Percentiles rank a stretch among this genome's conserved stretches.
Conservation (phyloP, 2,329 filamentous ascomycete species). For the Talaromyces sp. region DNA sequence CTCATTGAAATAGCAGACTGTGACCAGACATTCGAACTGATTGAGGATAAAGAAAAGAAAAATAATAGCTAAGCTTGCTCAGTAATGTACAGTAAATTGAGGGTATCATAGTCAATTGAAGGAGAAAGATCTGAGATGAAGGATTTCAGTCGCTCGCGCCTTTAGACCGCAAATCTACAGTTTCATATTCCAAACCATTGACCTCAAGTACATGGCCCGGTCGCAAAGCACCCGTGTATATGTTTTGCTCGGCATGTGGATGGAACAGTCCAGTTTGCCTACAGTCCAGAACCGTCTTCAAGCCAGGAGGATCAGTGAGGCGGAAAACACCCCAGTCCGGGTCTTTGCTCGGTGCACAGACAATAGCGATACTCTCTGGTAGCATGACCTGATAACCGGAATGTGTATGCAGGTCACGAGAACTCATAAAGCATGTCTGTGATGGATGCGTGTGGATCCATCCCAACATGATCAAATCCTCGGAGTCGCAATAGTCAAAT, state of each 20-base stretch:
- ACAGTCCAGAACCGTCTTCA: slow-evolving; percentile 82
- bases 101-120: slow-evolving; percentile 15
- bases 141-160: slow-evolving; percentile 10
- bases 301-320: slow-evolving; percentile 87
- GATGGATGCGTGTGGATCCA: slow-evolving; percentile 99
- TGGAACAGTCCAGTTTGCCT: slow-evolving; percentile 81
- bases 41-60: neutral
- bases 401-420: slow-evolving; percentile 89
- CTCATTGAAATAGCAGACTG: too few relatives aligned
- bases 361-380: slow-evolving; percentile 93
- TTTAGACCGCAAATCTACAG: slow-evolving; percentile 61
- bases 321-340: slow-evolving; percentile 86
- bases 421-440: slow-evolving; percentile 98
- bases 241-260: slow-evolving; percentile 68
- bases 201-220: slow-evolving; percentile 74
- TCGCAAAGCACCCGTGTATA: slow-evolving; percentile 75
- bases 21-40: too few relatives aligned
- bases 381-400: slow-evolving; percentile 95
- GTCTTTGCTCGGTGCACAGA: slow-evolving; percentile 81
- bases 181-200: slow-evolving; percentile 66
- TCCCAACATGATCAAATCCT: slow-evolving; percentile 83
- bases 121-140: slow-evolving; percentile 7
- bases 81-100: neutral
- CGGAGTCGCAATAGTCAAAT: slow-evolving; percentile 84
- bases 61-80: neutral